A percentile compares a stretch with the other conserved stretches of the same genome.
Evolutionary conservation across 2,329 filamentous ascomycete genomes (phyloP).

Genomic region (Hymenoscyphus fraxineus): DNA sequence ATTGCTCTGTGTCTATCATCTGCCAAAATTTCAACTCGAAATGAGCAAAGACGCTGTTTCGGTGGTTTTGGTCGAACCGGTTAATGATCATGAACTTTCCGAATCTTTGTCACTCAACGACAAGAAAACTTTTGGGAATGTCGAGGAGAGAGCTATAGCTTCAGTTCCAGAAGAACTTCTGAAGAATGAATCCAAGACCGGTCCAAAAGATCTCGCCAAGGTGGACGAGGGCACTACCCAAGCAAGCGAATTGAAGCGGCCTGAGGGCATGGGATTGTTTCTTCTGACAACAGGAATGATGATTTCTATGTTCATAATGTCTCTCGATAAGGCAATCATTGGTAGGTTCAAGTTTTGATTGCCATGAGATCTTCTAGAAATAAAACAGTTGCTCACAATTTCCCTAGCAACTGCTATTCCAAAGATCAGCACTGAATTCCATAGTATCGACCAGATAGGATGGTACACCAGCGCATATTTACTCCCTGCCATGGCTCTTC

Average conservation of each 20-base stretch:
- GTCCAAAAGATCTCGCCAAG: neutral
- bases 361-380: neutral
- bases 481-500: constrained; percentile 33
- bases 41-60: neutral
- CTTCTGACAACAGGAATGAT: constrained; percentile 2
- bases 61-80: neutral
- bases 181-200: neutral
- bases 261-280: neutral
- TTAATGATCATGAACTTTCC: neutral
- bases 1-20: neutral
- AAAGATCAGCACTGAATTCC: constrained; percentile 37
- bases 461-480: constrained; percentile 37
- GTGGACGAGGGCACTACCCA: neutral
- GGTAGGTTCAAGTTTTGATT: neutral
- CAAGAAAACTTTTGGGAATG: neutral
- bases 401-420: constrained; percentile 34
- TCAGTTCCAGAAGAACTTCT: neutral
- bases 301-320: constrained; percentile 6
- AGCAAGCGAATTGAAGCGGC: neutral
- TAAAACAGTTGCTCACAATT: neutral
- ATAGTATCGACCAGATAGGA: constrained; percentile 35
- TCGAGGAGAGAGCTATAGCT: neutral
- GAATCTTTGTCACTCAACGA: neutral
- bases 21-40: neutral
- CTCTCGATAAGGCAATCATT: constrained; percentile 5